phyloP scores from a whole-genome alignment of 2,329 filamentous ascomycete genomes.

The Leptographium flavum region DNA sequence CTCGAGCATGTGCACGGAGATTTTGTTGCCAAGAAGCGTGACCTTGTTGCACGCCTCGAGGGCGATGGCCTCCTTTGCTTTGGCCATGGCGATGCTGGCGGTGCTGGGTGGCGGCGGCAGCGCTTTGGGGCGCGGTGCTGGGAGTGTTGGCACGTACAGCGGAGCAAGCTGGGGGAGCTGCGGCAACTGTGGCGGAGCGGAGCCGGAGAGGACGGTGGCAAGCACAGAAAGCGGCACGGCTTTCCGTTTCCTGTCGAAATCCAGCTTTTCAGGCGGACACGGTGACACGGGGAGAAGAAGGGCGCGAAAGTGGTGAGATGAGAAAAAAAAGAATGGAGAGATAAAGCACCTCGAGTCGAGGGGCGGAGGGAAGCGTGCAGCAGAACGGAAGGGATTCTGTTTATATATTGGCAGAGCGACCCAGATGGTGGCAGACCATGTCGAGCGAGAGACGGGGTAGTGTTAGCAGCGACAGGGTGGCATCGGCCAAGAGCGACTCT shows the following conservation, averaged over 20 bases:
- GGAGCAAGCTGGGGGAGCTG: not conserved
- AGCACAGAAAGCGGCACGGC: slow-evolving; percentile 3
- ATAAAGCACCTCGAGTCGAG: too few species aligned
- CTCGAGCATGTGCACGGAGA: slow-evolving; percentile 51
- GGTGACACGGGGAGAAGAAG: not conserved
- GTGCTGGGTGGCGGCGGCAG: not conserved
- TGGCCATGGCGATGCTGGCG: slow-evolving; percentile 11
- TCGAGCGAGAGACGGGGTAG: too few species aligned
- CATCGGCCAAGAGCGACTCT: too few species aligned
- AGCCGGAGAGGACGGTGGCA: not conserved
- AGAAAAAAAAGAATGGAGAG: too few species aligned
- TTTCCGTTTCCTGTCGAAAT: slow-evolving; percentile 1
- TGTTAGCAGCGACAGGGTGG: too few species aligned
- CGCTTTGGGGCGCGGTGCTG: not conserved
- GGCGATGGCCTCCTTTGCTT: slow-evolving; percentile 18
- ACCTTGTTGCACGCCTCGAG: slow-evolving; percentile 42
- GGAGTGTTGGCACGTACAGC: not conserved
- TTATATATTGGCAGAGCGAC: not conserved
- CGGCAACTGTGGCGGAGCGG: not conserved
- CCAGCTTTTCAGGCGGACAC: not conserved
- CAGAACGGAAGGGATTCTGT: not conserved
- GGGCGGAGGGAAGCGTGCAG: not conserved
- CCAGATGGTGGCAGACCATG: too few species aligned
- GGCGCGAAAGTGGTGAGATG: too few species aligned
- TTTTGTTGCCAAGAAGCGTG: slow-evolving; percentile 45